Conservation (phyloP, 305 asterid species). For the Lippia alba region DNA sequence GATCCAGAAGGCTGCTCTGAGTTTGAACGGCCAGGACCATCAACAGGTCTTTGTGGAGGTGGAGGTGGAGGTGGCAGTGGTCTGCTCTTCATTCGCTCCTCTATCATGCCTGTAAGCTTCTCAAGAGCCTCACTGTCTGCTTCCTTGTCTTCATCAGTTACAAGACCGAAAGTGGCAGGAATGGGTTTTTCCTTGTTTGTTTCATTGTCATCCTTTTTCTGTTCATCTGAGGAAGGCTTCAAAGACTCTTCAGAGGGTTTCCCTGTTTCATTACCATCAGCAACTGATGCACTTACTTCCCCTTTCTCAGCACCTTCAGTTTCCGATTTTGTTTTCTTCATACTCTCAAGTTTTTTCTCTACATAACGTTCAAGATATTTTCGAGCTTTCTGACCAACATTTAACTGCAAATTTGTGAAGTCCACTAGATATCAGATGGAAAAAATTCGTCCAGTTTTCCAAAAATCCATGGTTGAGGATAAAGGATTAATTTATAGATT, state of each 20-base stretch:
- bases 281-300: conserved; percentile 56
- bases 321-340: conserved; percentile 55
- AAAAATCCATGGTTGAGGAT: not conserved
- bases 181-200: conserved; percentile 58
- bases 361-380: conserved; percentile 79
- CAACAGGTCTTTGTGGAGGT: conserved; percentile 59
- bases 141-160: conserved; percentile 76
- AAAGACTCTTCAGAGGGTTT: conserved; percentile 49
- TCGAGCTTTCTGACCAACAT: conserved; percentile 77
- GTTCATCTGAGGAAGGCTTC: conserved; percentile 56
- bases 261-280: conserved; percentile 50
- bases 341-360: conserved; percentile 66
- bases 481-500: conserved; percentile 5
- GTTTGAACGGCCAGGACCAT: conserved; percentile 59
- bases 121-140: conserved; percentile 74
- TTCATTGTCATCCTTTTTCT: conserved; percentile 52
- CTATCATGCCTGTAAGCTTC: conserved; percentile 74
- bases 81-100: conserved; percentile 84
- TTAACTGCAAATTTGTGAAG: conserved; percentile 63
- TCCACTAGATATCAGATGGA: conserved; percentile 39
- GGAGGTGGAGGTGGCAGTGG: conserved; percentile 98
- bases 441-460: conserved; percentile 4
- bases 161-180: conserved; percentile 71
- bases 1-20: conserved; percentile 67
- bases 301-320: conserved; percentile 54